These are phyloP conservation scores for Suzukiozyma palmioleophila DNA, from an alignment of 1,139 yeast genomes.

Conservation along the genomic window DNA sequence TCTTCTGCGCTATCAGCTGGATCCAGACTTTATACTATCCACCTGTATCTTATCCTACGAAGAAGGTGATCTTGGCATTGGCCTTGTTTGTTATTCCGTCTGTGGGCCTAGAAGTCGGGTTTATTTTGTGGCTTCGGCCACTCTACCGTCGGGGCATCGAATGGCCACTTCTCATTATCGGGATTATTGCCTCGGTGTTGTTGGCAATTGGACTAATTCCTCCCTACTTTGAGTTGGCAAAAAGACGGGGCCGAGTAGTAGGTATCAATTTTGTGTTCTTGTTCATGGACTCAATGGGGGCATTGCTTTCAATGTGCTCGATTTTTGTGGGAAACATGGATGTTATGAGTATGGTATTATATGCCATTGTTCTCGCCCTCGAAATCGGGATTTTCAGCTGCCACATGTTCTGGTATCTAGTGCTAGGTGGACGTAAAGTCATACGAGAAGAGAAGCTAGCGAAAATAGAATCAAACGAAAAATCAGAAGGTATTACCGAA, in stretches of 20 bases:
- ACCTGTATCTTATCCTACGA: constrained; percentile 44
- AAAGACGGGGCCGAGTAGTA: constrained; percentile 76
- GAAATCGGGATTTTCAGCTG: constrained; percentile 75
- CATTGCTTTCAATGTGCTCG: constrained; percentile 68
- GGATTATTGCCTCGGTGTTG: constrained; percentile 71
- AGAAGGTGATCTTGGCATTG: constrained; percentile 34
- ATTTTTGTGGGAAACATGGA: constrained; percentile 62
- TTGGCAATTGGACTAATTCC: constrained; percentile 79
- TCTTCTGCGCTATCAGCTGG: constrained; percentile 67
- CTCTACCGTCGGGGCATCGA: constrained; percentile 53
- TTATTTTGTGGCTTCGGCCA: constrained; percentile 67
- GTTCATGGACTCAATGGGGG: constrained; percentile 75
- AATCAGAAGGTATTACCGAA: background rate
- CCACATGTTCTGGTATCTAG: constrained; percentile 67
- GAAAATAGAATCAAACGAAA: constrained; percentile 6
- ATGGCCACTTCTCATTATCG: constrained; percentile 81
- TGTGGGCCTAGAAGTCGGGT: constrained; percentile 64
- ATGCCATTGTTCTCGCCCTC: constrained; percentile 63
- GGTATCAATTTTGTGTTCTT: constrained; percentile 87
- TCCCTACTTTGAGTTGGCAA: constrained; percentile 80
- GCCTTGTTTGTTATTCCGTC: constrained; percentile 37
- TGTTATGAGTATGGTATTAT: constrained; percentile 71
- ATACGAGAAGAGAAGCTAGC: constrained; percentile 21
- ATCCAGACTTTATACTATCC: constrained; percentile 78
- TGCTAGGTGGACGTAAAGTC: constrained; percentile 37